Evolutionary conservation across 1,139 yeast genomes (phyloP), one percentile per base, ranked within the genome.

Genomic region (Sugiyamaella neomexicana): DNA sequence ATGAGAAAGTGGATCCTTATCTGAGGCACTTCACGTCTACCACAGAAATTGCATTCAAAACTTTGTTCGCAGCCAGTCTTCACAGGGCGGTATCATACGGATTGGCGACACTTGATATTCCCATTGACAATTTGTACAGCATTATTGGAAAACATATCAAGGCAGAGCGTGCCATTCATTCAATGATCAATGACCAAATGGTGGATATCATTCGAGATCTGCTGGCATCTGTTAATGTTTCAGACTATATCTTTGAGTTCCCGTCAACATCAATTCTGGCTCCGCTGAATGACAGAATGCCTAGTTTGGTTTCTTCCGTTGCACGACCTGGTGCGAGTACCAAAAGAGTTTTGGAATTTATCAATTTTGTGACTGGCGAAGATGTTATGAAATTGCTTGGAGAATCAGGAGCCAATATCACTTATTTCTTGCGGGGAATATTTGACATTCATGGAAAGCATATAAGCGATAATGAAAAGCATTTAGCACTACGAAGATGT

Each of bases 61-160:
- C 29, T 8, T 20, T 36, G 5, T 37, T 51, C 6, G 38, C 31
- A 1, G 45, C 32, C 7, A 53, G 59, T 32, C 17, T 60, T 37
- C 52, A 48, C 34, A 57, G 53, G 37, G 50, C 56, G 10, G 43
- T 59, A 17, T 58, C 55, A 10, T 55, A 47, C 42, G 57, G 59
- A 10, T 55, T 40, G 27, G 41, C 52, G 17, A 34, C 27, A 8
- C 23, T 31, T 15, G 44, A 27, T 20, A 46, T 46, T 58, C 55
- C 29, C 53, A 42, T 47, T 52, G 56, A 12, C 49, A 39, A 37
- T 23, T 54, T 25, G 36, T 38, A 15, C 36, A n/a, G 27, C 32
- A 23, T 16, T 32, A 34, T 45, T 10, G 23, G 31, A 5, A 34
- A 36, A 13, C 17, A 34, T 12, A 27, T 45, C 16, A 45, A 45